phyloP scores from a whole-genome alignment of 2,329 filamentous ascomycete species.

The Domatiomyces globalis region DNA sequence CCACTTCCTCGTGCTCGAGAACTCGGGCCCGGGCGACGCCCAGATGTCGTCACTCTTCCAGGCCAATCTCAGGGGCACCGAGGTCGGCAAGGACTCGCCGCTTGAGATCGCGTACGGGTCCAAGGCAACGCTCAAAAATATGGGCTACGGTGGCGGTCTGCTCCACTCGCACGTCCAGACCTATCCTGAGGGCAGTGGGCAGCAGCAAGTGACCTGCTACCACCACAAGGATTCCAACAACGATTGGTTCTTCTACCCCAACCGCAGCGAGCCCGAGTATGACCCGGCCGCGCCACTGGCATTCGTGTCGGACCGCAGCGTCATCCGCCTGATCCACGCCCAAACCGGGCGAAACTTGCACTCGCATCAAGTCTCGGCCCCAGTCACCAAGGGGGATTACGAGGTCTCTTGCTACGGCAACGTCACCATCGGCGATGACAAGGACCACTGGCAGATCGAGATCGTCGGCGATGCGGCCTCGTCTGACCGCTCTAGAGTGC shows the following conservation, averaged over 20 bases:
- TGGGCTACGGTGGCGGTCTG: slow-evolving; percentile 94
- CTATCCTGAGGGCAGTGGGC: slow-evolving; percentile 30
- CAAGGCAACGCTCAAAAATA: slow-evolving; percentile 88
- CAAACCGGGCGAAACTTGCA: slow-evolving; percentile 96
- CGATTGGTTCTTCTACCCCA: slow-evolving; percentile 98
- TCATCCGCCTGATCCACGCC: slow-evolving; percentile 78
- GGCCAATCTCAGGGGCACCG: slow-evolving; percentile 83
- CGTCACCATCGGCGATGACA: slow-evolving; percentile 84
- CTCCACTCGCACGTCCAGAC: slow-evolving; percentile 23
- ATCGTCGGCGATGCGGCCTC: slow-evolving; percentile 82
- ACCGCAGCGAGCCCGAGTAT: slow-evolving; percentile 61
- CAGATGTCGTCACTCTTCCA: slow-evolving; percentile 99
- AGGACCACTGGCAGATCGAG: slow-evolving; percentile 94
- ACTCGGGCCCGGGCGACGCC: slow-evolving; percentile 90
- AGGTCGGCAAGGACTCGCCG: slow-evolving; percentile 87
- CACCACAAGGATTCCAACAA: slow-evolving; percentile 99
- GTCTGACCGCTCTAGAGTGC: slow-evolving; percentile 66
- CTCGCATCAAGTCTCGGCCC: slow-evolving; percentile 79
- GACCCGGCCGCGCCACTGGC: slow-evolving; percentile 54
- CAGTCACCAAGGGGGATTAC: slow-evolving; percentile 73
- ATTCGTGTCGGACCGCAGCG: slow-evolving; percentile 63
- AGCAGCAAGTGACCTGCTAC: slow-evolving; percentile 98
- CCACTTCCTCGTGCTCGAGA: slow-evolving; percentile 87
- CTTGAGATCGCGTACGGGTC: slow-evolving; percentile 85
- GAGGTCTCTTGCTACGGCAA: slow-evolving; percentile 97